Evolutionary conservation across 2,329 filamentous ascomycete species (phyloP).

Genomic region (Lachnellula occidentalis): DNA sequence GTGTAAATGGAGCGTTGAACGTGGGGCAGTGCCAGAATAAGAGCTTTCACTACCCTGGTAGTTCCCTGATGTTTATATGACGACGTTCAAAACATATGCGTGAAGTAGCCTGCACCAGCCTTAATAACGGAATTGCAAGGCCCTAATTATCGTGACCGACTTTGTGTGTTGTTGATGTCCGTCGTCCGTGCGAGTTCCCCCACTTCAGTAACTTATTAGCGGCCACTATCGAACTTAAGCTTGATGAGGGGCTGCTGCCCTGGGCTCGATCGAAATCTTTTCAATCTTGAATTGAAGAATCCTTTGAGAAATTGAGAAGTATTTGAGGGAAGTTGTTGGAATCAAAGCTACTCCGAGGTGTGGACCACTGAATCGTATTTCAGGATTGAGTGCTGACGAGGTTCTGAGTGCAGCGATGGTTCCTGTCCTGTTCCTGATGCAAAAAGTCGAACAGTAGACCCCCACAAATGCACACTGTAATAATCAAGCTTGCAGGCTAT

Average conservation of each 20-base stretch:
- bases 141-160: not conserved
- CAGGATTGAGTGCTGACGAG: not conserved
- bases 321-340: not conserved
- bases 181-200: not conserved
- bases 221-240: not conserved
- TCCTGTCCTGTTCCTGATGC: not conserved
- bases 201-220: not conserved
- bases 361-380: not conserved
- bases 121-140: not conserved
- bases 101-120: not conserved
- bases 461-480: not conserved
- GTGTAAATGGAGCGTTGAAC: not conserved
- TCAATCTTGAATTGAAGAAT: not conserved
- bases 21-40: not conserved
- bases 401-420: not conserved
- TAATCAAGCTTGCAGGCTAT: not conserved
- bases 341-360: not conserved
- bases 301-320: not conserved
- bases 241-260: slow-evolving; percentile 1
- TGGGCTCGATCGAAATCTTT: not conserved
- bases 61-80: not conserved
- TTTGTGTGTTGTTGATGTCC: slow-evolving; percentile 1
- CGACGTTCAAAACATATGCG: not conserved
- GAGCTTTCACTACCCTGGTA: not conserved
- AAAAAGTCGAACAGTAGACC: not conserved